Conservation (phyloP, 768 basidiomycete species). For the Dendrothele bispora region DNA sequence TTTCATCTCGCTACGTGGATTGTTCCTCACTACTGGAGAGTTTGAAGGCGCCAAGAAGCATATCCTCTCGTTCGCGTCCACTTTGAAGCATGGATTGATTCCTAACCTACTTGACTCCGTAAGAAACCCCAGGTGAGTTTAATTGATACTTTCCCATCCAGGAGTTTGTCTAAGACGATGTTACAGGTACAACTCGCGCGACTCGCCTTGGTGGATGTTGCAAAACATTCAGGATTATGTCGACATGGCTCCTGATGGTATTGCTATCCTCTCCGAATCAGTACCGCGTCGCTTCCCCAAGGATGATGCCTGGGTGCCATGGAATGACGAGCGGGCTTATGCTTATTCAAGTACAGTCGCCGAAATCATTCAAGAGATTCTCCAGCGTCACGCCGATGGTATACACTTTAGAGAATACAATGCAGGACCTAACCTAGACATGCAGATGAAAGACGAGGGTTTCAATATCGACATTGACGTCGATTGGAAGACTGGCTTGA, state of each 20-base stretch:
- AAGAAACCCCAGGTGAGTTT: constrained; percentile 70
- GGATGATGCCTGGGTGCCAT: constrained; percentile 91
- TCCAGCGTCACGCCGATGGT: constrained; percentile 90
- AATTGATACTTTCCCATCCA: not conserved
- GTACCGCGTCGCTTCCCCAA: constrained; percentile 93
- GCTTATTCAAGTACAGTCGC: constrained; percentile 79
- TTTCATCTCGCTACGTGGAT: constrained; percentile 90
- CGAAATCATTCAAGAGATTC: constrained; percentile 95
- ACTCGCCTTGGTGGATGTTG: constrained; percentile 99
- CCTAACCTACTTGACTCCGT: constrained; percentile 94
- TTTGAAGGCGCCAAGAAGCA: constrained; percentile 84
- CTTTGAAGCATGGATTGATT: constrained; percentile 92
- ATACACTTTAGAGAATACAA: constrained; percentile 96
- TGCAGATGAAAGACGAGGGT: constrained; percentile 91
- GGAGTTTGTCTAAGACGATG: not conserved
- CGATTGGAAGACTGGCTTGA: constrained; percentile 94
- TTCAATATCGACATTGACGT: constrained; percentile 92
- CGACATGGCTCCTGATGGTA: constrained; percentile 78
- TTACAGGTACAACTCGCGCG: constrained; percentile 87
- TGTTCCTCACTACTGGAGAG: constrained; percentile 93
- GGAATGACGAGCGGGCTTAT: constrained; percentile 87
- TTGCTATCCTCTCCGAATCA: constrained; percentile 72
- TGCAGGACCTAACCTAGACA: constrained; percentile 95
- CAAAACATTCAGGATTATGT: constrained; percentile 98
- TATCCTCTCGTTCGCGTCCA: constrained; percentile 90